Evolutionary conservation across 2,329 filamentous ascomycete species (phyloP).

Genomic region (Hymenoscyphus albidus): DNA sequence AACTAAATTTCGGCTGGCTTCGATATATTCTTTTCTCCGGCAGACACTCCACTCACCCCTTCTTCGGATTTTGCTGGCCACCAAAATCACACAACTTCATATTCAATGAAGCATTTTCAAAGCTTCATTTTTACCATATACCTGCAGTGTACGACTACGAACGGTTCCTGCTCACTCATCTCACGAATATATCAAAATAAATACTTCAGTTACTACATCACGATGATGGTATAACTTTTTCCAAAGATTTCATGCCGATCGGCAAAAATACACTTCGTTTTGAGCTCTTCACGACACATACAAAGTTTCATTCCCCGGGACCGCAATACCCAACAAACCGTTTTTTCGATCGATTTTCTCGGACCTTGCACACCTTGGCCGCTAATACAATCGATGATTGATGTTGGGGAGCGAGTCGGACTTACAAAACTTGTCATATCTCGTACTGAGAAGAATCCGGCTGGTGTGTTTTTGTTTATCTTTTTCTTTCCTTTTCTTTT

Average conservation of each 20-base stretch:
- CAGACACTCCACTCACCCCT: neutral
- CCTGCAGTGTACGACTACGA: neutral
- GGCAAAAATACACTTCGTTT: neutral
- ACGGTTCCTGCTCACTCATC: neutral
- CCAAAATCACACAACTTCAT: neutral
- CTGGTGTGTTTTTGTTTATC: neutral
- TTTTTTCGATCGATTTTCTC: neutral
- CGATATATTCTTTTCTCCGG: neutral
- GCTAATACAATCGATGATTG: neutral
- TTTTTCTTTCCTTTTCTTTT: neutral
- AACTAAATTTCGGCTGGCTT: slow-evolving; percentile 18
- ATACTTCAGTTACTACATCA: neutral
- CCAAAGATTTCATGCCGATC: neutral
- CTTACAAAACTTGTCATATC: neutral
- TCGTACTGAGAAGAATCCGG: neutral
- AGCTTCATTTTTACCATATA: neutral
- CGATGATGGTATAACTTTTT: neutral
- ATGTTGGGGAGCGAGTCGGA: neutral
- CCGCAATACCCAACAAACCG: neutral
- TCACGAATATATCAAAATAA: slow-evolving; percentile 3
- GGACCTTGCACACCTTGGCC: neutral
- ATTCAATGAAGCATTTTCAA: neutral
- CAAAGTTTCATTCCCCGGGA: neutral
- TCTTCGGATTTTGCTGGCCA: neutral
- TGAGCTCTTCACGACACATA: neutral